Evolutionary conservation across 371 early-diverging fungal genomes (phyloP).

Genomic region (Chytridiales sp.): DNA sequence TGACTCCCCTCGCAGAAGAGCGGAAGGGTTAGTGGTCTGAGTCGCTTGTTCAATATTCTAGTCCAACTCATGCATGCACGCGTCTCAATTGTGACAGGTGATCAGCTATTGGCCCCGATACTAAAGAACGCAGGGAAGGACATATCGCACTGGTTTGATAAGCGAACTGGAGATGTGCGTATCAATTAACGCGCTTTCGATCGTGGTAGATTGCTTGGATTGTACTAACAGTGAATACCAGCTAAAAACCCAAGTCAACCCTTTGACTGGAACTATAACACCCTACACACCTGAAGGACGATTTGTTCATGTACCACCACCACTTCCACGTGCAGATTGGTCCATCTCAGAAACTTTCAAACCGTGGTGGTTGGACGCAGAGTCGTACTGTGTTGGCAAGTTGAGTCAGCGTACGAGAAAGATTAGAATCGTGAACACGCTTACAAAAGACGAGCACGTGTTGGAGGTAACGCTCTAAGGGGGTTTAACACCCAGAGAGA

Average conservation of each 20-base stretch:
- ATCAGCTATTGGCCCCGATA: constrained; percentile 46
- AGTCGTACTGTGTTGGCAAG: constrained; percentile 46
- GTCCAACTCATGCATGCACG: neutral
- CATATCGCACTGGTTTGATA: constrained; percentile 59
- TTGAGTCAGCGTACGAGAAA: constrained; percentile 43
- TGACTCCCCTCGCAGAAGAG: constrained; percentile 42
- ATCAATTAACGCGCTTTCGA: neutral
- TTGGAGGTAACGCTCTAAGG: constrained; percentile 45
- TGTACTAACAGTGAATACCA: constrained; percentile 11
- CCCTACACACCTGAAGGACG: constrained; percentile 51
- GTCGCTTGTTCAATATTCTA: neutral
- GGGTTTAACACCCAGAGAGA: too few relatives aligned
- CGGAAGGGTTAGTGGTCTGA: constrained; percentile 28
- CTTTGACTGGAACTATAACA: constrained; percentile 39
- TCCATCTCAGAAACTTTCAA: constrained; percentile 5
- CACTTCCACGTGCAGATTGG: constrained; percentile 48
- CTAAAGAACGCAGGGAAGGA: constrained; percentile 55
- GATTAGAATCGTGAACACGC: constrained; percentile 50
- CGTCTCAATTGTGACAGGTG: constrained; percentile 18
- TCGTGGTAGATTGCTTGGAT: neutral
- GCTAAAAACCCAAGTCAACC: constrained; percentile 47
- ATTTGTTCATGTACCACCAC: constrained; percentile 49
- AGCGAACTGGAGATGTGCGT: constrained; percentile 44
- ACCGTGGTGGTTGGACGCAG: constrained; percentile 54
- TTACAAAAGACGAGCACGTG: constrained; percentile 52